Base-by-base conservation (phyloP, 2,329 filamentous ascomycete genomes). In the Fusarium setosum region DNA sequence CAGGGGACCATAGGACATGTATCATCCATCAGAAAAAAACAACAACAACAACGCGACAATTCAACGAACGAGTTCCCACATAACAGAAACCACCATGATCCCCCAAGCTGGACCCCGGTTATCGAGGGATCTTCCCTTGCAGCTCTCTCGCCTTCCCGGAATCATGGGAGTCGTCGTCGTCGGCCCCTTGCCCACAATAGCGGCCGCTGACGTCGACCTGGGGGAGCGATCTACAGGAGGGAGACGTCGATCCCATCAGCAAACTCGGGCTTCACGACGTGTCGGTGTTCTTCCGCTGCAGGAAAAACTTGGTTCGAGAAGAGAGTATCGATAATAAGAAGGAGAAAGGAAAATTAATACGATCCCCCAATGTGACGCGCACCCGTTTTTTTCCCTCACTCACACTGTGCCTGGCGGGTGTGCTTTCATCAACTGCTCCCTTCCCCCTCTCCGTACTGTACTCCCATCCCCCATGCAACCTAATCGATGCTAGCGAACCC, bases 201-300 rank as follows among this genome's bases (percentile, higher is more conserved):
- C 41, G 20, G 29, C 37, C 29, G 44, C 59, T 65, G 63, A 67
- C 63, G 63, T 67, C 51, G 52, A 44, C 35, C 60, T 53, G 21
- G 48, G 42, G 55, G 29, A 32, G 40, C 21, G 48, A 67, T 67
- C 63, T 65, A 61, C 55, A 67, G 63, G 55, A 67, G 55, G 44
- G 29, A 50, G 54, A 31, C 32, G 59, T 45, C 29, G 47, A 64
- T 64, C 55, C 51, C 44, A 32, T 24, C 17, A 53, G 40, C 41
- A 56, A 67, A 51, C 54, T 67, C 50, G 45, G 50, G 59, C 50
- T 57, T 67, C 51, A 65, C 63, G 26, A 23, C 59, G 29, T 67
- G 38, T 38, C 24, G 18, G 31, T 37, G 21, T 23, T 51, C 34
- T 26, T 40, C 40, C 26, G 48, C 61, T 58, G 56, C 42, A 57